Evolutionary conservation across 805 yeast genomes (phyloP).

Genomic region (Kuraishia ogatae): DNA sequence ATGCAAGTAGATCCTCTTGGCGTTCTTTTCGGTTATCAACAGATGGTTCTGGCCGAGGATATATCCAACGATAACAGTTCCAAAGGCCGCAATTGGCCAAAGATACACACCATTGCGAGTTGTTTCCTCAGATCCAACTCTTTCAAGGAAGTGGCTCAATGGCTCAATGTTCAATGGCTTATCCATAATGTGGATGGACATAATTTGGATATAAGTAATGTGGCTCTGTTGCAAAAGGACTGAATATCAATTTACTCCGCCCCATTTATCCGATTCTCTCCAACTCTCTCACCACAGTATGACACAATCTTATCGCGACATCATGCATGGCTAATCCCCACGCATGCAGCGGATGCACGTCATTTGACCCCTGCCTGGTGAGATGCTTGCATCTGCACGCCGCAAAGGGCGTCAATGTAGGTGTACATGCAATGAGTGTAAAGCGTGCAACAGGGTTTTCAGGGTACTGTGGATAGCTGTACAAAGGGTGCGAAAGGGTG

Average conservation of each 20-base stretch:
- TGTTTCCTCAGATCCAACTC: background rate
- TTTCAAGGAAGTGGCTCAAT: background rate
- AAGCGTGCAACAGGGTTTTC: background rate
- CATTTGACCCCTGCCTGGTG: background rate
- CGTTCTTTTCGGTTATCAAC: too few relatives aligned
- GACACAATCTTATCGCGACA: background rate
- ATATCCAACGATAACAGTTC: background rate
- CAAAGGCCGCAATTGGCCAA: background rate
- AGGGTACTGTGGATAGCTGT: too few relatives aligned
- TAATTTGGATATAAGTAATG: background rate
- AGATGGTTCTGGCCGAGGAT: background rate
- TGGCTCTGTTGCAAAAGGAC: background rate
- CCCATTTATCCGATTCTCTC: background rate
- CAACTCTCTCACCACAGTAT: background rate
- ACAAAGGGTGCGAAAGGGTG: too few relatives aligned
- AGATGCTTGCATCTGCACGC: background rate
- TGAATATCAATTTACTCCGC: background rate
- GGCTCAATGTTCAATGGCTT: too few relatives aligned
- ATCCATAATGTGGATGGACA: too few relatives aligned
- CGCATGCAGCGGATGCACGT: background rate
- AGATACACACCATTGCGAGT: background rate
- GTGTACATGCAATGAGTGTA: too few relatives aligned
- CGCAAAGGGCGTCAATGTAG: background rate
- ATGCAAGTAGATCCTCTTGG: too few relatives aligned
- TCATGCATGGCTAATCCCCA: background rate